Evolutionary conservation across 257 asterid genomes (phyloP), one percentile per base, ranked within the genome.

Genomic region (Gardenia jasminoides): DNA sequence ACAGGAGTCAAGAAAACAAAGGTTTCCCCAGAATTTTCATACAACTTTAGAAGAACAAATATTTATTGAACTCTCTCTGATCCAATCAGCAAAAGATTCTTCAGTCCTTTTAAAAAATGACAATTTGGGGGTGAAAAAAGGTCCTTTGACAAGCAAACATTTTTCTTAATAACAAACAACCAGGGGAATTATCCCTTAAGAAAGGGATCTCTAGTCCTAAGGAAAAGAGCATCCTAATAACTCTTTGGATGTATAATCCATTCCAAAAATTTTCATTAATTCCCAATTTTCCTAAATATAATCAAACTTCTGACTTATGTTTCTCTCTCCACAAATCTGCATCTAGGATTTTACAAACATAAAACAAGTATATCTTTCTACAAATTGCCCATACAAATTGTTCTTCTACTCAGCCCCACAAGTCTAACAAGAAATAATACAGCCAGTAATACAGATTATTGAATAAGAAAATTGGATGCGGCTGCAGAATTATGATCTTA

Each of bases 271-370:
- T 28, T n/a, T 62, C 19, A 62, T 7, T n/a, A 26, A 62, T 62
- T 62, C 28, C 4, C 41, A 3, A 36, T 36, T 36, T 36, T 36
- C 41, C 41, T 36, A 36, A 36, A 36, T 36, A 5, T 36, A 36
- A 2, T 36, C 3, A 36, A 36, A 36, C 41, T 36, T 36, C 41
- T 2, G 4, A 36, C 67, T 28, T 24, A n/a, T n/a, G 33, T 61
- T 56, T 56, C 20, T 22, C 67, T 61, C 67, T 70, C 31, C 75
- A 70, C 24, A 71, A 71, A 47, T 71, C 12, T n/a, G 41, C 58
- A 46, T 26, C 72, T 28, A 28, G 20, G 69, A 0, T 28, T 36
- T 28, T 41, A 19, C 44, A 10, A 15, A 33, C 36, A 30, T 54
- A 48, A 5, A 16, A 48, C 26, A 39, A 39, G 36, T 54, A 48